phyloP scores from a whole-genome alignment of 164 flowering plant genomes.

The Magnolia sinica region DNA sequence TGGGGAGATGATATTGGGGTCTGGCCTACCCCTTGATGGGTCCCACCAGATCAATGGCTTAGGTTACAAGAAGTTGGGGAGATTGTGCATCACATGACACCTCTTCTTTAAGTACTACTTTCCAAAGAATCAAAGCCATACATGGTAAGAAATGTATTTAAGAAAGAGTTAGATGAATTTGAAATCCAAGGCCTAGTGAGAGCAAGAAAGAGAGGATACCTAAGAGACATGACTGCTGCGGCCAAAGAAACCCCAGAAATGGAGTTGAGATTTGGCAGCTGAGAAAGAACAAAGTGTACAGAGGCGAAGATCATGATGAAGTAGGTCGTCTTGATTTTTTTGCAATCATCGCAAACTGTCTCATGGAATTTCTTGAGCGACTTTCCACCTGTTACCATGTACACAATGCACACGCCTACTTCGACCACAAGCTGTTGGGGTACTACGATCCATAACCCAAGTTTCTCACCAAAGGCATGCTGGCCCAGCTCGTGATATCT shows the following conservation, averaged over 20 bases:
- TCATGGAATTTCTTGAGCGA: conserved; percentile 56
- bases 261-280: conserved; percentile 65
- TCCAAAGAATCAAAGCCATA: too few relatives aligned
- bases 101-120: neutral
- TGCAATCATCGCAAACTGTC: conserved; percentile 30
- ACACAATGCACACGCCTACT: conserved; percentile 51
- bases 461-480: conserved; percentile 56
- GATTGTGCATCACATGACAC: neutral
- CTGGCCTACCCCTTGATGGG: too few relatives aligned
- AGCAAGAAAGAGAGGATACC: conserved; percentile 28
- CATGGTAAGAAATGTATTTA: neutral
- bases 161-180: neutral
- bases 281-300: conserved; percentile 51
- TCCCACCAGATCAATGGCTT: too few relatives aligned
- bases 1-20: too few relatives aligned
- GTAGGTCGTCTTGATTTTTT: conserved; percentile 43
- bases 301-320: conserved; percentile 69
- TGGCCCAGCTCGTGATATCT: conserved; percentile 63
- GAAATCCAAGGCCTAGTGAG: neutral
- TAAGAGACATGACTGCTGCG: conserved; percentile 65
- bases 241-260: conserved; percentile 55
- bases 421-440: conserved; percentile 59
- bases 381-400: conserved; percentile 67
- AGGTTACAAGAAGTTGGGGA: too few relatives aligned
- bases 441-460: conserved; percentile 51